Conservation (phyloP, 257 asterid species). For the Craterostigma plantagineum region DNA sequence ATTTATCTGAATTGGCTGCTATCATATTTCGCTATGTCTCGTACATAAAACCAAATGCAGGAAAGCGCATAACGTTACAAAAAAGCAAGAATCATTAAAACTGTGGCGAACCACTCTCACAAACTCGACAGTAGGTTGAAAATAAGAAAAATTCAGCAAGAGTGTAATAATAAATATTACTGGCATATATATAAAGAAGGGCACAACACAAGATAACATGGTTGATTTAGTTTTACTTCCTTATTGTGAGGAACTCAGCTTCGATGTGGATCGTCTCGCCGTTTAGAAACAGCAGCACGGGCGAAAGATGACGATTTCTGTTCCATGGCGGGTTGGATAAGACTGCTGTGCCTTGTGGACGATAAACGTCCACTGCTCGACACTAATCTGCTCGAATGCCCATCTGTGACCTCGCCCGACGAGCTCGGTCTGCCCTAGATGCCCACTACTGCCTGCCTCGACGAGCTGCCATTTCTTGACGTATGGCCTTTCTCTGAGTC, state of each 20-base stretch:
- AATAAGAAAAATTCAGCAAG: constrained; percentile 25
- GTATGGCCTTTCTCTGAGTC: constrained; percentile 21
- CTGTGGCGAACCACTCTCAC: neutral
- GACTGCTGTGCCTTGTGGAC: constrained; percentile 38
- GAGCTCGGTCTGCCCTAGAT: constrained; percentile 30
- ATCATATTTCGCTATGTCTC: neutral
- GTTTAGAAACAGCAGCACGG: constrained; percentile 31
- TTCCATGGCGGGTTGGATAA: constrained; percentile 29
- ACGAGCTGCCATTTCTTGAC: constrained; percentile 24
- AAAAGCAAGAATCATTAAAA: neutral
- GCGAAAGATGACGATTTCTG: constrained; percentile 41
- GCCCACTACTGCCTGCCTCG: constrained; percentile 33
- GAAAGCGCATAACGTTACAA: neutral
- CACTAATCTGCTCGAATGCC: constrained; percentile 27
- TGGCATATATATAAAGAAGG: too few species aligned
- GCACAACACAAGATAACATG: too few species aligned
- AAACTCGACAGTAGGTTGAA: constrained; percentile 8
- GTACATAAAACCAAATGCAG: neutral
- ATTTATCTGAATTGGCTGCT: neutral
- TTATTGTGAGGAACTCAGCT: constrained; percentile 63
- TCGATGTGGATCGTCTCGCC: constrained; percentile 56
- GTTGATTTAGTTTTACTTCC: constrained; percentile 12
- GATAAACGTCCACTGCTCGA: constrained; percentile 34
- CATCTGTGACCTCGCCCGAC: constrained; percentile 36
- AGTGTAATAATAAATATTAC: too few species aligned